Base-by-base conservation (phyloP, 2,329 filamentous ascomycete species). In the Epichloe coenophiala region DNA sequence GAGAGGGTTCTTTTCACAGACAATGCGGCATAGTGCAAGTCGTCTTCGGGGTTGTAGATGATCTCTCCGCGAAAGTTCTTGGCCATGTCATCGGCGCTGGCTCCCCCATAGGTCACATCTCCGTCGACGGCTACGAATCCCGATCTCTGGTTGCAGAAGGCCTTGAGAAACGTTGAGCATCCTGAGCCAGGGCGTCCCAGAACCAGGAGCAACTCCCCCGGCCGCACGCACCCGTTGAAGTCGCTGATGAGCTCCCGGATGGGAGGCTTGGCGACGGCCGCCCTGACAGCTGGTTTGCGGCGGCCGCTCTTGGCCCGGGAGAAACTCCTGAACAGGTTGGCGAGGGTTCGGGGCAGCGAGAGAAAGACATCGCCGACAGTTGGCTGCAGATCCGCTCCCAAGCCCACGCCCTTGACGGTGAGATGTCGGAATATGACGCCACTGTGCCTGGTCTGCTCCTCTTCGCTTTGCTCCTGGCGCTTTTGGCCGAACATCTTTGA, bases 191-290 rank as follows among this genome's bases (percentile, higher is more conserved):
- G 83, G 0, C 81, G 72, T 2, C 83, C 83, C 0, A 86, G 70
- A 0, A 86, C 82, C 0, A 86, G 67, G 0, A 85, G 65, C 75
- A 86, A 80, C 62, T 86, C 82, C 83, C 83, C 84, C 0, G 83
- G 83, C 55, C 81, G 79, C 36, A 88, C 78, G 53, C 80, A 85
- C 2, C 84, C 84, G 54, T 81, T 76, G 47, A 78, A 78, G 54
- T 78, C 70, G 50, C 83, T 75, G 27, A 88, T 68, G 48, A 89
- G 80, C 0, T 82, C 82, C 48, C 77, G 74, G 3, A 83, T 66
- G 0, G 83, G 78, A 0, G 77, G 75, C 56, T 77, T 81, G 33
- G 69, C 70, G 48, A 67, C 64, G 45, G 68, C 68, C 50, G 80
- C 80, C 55, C 71, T 76, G 52, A 74, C 59, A 1, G 73, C 69